These are phyloP conservation scores for Hirschfeldia incana DNA, from an alignment of 345 rosid species.

Conservation along the genomic window DNA sequence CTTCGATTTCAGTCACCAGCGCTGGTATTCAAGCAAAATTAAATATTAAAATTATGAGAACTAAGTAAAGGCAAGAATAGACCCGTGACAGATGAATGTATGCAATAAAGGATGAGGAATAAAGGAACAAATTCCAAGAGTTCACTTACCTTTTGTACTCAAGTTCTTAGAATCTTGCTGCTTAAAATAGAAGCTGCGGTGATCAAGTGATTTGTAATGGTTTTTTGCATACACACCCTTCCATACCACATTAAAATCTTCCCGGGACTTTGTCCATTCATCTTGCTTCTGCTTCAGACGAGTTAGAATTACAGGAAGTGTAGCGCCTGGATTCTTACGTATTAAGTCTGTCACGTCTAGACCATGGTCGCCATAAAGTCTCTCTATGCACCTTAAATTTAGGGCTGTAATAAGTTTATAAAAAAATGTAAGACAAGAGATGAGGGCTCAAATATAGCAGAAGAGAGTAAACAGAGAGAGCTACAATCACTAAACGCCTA, in stretches of 20 bases:
- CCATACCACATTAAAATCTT: constrained; percentile 94
- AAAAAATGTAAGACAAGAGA: constrained; percentile 22
- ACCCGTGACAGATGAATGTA: background rate
- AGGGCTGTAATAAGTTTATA: constrained; percentile 52
- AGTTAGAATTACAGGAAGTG: constrained; percentile 72
- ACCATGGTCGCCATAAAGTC: constrained; percentile 96
- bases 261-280: constrained; percentile 90
- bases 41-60: constrained; percentile 19
- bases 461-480: background rate
- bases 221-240: constrained; percentile 85
- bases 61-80: background rate
- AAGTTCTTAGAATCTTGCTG: constrained; percentile 96
- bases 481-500: constrained; percentile 21
- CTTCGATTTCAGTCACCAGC: constrained; percentile 85
- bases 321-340: constrained; percentile 71
- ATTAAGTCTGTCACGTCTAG: constrained; percentile 86
- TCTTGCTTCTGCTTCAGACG: constrained; percentile 96
- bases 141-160: constrained; percentile 85
- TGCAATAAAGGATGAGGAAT: background rate
- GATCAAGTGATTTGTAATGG: constrained; percentile 95
- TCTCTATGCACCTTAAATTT: constrained; percentile 89
- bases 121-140: background rate
- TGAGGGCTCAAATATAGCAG: background rate
- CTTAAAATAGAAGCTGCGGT: constrained; percentile 98
- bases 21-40: constrained; percentile 46